A percentile compares a stretch with the other conserved stretches of the same genome.
Evolutionary conservation across 1,139 yeast genomes (phyloP).

Genomic region (Pichia sp.): DNA sequence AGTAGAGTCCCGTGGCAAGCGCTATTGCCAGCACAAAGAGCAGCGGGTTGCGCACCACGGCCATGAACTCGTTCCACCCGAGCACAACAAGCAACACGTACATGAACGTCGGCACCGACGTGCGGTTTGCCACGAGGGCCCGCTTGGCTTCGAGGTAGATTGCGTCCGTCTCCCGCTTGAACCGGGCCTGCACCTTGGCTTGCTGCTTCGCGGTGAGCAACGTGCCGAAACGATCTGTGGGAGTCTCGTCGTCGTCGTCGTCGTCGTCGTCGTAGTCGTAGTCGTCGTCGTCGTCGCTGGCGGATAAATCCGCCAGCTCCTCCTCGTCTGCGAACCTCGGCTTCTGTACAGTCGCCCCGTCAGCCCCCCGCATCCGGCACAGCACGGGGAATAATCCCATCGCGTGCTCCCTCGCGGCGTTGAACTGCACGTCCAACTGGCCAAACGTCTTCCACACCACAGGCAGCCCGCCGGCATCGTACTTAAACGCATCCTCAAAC

Average conservation of each 20-base stretch:
- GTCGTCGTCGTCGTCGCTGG: conserved; percentile 39
- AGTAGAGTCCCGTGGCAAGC: conserved; percentile 57
- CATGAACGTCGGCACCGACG: conserved; percentile 81
- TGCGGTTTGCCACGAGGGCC: conserved; percentile 61
- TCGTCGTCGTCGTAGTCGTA: conserved; percentile 33
- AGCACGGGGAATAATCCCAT: conserved; percentile 55
- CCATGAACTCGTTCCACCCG: conserved; percentile 97
- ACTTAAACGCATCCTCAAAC: conserved; percentile 80
- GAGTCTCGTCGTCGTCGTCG: conserved; percentile 23
- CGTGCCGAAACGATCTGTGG: conserved; percentile 50
- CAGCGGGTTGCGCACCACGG: conserved; percentile 78
- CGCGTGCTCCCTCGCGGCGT: conserved; percentile 55
- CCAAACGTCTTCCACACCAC: conserved; percentile 70
- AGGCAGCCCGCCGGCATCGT: conserved; percentile 75
- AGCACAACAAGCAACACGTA: conserved; percentile 66
- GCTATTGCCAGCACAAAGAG: conserved; percentile 60
- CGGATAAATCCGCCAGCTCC: conserved; percentile 37
- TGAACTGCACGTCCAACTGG: conserved; percentile 68
- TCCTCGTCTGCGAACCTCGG: conserved; percentile 50
- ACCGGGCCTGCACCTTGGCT: conserved; percentile 52
- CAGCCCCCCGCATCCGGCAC: conserved; percentile 44
- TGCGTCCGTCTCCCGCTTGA: conserved; percentile 76
- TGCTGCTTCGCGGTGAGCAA: conserved; percentile 59
- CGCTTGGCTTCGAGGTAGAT: conserved; percentile 81
- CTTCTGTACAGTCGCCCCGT: conserved; percentile 47